A percentile compares a stretch with the other conserved stretches of the same genome.
Evolutionary conservation across 352 stramenopile genomes (phyloP).

Genomic region (Heterotrichella gracilis): DNA sequence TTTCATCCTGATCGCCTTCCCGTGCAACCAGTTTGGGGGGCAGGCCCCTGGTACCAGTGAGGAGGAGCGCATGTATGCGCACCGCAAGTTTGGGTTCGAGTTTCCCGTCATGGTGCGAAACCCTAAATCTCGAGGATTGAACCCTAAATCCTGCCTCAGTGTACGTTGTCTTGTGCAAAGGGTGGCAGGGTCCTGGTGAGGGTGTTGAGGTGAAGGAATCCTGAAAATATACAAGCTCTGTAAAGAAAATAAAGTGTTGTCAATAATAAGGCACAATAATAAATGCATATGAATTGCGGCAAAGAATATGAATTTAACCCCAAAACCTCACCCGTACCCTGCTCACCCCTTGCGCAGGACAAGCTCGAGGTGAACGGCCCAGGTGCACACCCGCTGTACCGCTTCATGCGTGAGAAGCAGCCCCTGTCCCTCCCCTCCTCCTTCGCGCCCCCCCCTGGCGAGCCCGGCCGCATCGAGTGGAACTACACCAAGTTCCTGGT

Average conservation of each 20-base stretch:
- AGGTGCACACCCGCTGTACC: background rate
- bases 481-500: conserved; percentile 36
- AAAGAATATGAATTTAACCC: background rate
- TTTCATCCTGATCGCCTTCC: conserved; percentile 24
- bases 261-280: background rate
- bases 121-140: conserved; percentile 36
- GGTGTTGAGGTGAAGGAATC: too few relatives aligned
- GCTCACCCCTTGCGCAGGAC: background rate
- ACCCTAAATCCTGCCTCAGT: conserved; percentile 25
- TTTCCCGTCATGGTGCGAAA: conserved; percentile 27
- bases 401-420: background rate
- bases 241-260: too few relatives aligned
- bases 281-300: background rate
- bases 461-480: conserved; percentile 25
- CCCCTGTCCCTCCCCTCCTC: background rate
- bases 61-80: conserved; percentile 26
- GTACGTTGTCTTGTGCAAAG: conserved; percentile 33
- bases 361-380: conserved; percentile 11
- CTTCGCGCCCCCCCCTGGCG: background rate
- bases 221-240: too few relatives aligned
- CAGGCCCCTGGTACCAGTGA: conserved; percentile 28
- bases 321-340: background rate
- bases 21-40: conserved; percentile 27
- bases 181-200: background rate
- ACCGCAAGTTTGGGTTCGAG: conserved; percentile 24